Conservation (phyloP, 2,329 filamentous ascomycete species). For the Aspergillus versicolor region DNA sequence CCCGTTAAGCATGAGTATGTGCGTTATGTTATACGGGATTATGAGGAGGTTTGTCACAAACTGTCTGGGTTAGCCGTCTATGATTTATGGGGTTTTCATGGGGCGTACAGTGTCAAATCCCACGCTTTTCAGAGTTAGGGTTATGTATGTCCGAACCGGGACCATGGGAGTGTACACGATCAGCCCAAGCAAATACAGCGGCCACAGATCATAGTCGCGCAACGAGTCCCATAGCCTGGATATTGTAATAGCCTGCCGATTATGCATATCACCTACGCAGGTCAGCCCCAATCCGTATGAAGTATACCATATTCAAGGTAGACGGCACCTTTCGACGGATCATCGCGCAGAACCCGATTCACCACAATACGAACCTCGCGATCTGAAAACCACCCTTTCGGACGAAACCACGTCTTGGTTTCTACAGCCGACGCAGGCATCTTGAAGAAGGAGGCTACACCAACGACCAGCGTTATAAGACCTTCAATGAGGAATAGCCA, state of each 20-base stretch:
- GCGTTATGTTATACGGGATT: slow-evolving; percentile 48
- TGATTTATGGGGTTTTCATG: neutral
- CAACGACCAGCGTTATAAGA: slow-evolving; percentile 53
- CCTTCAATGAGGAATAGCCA: slow-evolving; percentile 61
- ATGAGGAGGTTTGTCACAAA: slow-evolving; percentile 64
- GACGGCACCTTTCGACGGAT: slow-evolving; percentile 54
- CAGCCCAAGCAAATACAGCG: slow-evolving; percentile 54
- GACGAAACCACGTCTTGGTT: slow-evolving; percentile 55
- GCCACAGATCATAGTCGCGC: slow-evolving; percentile 63
- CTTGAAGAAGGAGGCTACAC: slow-evolving; percentile 53
- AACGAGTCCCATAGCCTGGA: slow-evolving; percentile 52
- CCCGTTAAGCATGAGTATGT: slow-evolving; percentile 43
- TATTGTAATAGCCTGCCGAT: slow-evolving; percentile 56
- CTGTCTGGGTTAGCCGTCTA: neutral
- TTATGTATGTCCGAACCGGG: slow-evolving; percentile 55
- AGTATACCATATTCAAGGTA: too few relatives aligned
- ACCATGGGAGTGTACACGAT: slow-evolving; percentile 55
- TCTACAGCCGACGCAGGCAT: slow-evolving; percentile 56
- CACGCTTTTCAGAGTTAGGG: slow-evolving; percentile 57
- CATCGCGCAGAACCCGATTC: slow-evolving; percentile 59
- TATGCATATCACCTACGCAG: slow-evolving; percentile 54
- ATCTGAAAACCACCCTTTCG: slow-evolving; percentile 61
- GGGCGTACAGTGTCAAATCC: slow-evolving; percentile 52
- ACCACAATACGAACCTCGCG: slow-evolving; percentile 62
- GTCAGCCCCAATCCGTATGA: neutral